Evolutionary conservation across 2,329 filamentous ascomycete species (phyloP), one percentile per base, ranked within the genome.

Genomic region (Fusarium aywerte): DNA sequence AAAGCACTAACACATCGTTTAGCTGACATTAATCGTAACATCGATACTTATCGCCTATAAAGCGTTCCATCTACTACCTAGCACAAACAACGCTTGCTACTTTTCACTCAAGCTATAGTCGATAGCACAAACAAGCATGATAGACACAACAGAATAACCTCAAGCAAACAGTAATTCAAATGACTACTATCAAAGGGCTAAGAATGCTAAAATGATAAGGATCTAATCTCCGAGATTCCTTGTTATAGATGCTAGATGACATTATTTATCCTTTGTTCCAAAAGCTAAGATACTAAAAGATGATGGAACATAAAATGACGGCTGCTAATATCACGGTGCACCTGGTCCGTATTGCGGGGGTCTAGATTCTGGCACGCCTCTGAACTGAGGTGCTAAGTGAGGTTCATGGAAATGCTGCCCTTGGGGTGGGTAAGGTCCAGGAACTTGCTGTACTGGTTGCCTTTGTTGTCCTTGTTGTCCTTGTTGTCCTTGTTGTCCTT

Each of bases 311-410:
- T 20, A 39, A 25, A 20, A 39, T 38, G 47, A 40, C 16, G 15
- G 11, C 20, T 15, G 10, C 13, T 54, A 49, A 16, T 43, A 39
- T 27, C 61, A 50, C 25, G 49, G 39, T 53, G 52, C 32, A 12
- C 43, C 38, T 23, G 57, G 54, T 4, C 61, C 67, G 15, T 64
- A 61, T n/a, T 49, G 58, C 13, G 64, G 52, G 32, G 38, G 42
- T 21, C 39, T 61, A 27, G 54, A 43, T 35, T 55, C 68, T n/a
- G 55, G 51, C 20, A 40, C 57, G 27, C 67, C 56, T 50, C 66
- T 62, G 31, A 64, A 71, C 44, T 73, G 71, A 33, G 71, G 69
- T 38, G 69, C 58, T 13, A 67, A 42, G 42, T 72, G 71, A 29
- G 71, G 67, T 18, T 55, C 61, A 35, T 73, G 69, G 18, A 63